phyloP scores from a whole-genome alignment of 345 rosid genomes.

The Anastatica hierochuntica region DNA sequence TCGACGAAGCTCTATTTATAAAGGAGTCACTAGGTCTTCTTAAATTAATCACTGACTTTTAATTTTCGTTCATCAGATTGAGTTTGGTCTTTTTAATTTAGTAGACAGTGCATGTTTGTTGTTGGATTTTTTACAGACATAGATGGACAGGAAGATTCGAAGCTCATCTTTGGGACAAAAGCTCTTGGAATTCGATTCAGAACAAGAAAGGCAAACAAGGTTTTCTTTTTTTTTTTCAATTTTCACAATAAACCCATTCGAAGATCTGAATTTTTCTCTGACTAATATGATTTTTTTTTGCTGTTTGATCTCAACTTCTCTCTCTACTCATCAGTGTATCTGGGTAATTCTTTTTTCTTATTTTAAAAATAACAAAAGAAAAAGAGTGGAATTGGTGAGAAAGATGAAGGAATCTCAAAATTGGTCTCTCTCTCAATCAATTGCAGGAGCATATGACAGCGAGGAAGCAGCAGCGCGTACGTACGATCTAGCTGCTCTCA shows the following conservation, averaged over 20 bases:
- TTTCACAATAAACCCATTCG: too few species aligned
- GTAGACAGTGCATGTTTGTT: conserved; percentile 33
- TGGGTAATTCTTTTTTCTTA: conserved; percentile 41
- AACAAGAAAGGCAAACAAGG: conserved; percentile 97
- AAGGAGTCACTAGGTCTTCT: conserved; percentile 97
- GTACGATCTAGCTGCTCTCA: conserved; percentile 95
- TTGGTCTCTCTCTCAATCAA: conserved; percentile 13
- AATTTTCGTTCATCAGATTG: conserved; percentile 1
- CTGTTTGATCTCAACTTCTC: conserved; percentile 23
- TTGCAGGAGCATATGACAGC: conserved; percentile 74
- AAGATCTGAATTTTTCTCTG: conserved; percentile 23
- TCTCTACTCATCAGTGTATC: conserved; percentile 68
- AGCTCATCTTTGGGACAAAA: conserved; percentile 97
- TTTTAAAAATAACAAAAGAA: too few species aligned
- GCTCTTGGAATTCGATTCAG: conserved; percentile 81
- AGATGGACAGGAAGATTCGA: conserved; percentile 98
- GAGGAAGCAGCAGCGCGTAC: conserved; percentile 91
- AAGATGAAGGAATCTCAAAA: conserved; percentile 27
- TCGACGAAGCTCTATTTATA: conserved; percentile 78
- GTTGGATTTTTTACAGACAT: conserved; percentile 38
- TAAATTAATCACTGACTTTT: too few species aligned
- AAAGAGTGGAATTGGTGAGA: neutral
- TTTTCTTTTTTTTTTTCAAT: too few species aligned
- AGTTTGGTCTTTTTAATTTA: neutral
- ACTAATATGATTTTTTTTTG: neutral